phyloP scores from a whole-genome alignment of 192 early-diverging fungal genomes.

The Dimargaris xerosporica region DNA sequence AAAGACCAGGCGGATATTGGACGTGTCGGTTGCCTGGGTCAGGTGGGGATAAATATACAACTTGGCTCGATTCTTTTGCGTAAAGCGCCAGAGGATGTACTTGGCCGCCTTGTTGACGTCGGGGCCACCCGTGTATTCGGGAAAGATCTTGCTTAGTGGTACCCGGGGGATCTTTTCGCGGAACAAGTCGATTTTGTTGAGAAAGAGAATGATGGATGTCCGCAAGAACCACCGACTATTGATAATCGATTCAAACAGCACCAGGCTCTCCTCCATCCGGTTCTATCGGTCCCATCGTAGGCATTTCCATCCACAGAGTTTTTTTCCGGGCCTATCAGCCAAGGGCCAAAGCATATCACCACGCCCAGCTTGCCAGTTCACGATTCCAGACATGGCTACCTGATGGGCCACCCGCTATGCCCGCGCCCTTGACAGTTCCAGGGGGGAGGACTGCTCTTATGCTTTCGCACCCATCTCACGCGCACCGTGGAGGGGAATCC shows the following conservation, averaged over 20 bases:
- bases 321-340: too few relatives aligned
- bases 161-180: conserved; percentile 59
- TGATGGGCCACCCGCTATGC: too few relatives aligned
- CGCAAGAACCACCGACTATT: conserved; percentile 88
- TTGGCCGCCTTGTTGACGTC: conserved; percentile 69
- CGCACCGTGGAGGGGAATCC: too few relatives aligned
- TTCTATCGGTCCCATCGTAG: conserved; percentile 56
- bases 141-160: conserved; percentile 69
- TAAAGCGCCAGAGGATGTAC: conserved; percentile 79
- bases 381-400: too few relatives aligned
- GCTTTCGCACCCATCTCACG: too few relatives aligned
- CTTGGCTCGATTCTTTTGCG: conserved; percentile 66
- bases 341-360: too few relatives aligned
- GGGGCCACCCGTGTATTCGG: conserved; percentile 69
- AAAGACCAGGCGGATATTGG: conserved; percentile 78
- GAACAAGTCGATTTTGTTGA: conserved; percentile 90
- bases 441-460: too few relatives aligned
- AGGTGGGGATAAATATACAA: conserved; percentile 76
- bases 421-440: too few relatives aligned
- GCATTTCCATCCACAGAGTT: too few relatives aligned
- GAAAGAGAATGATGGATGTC: conserved; percentile 81
- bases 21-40: conserved; percentile 85
- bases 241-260: conserved; percentile 80
- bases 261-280: conserved; percentile 81
- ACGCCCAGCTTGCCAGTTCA: too few relatives aligned